Base-by-base conservation (phyloP, 345 rosid species). In the Euphorbia pulcherrima region DNA sequence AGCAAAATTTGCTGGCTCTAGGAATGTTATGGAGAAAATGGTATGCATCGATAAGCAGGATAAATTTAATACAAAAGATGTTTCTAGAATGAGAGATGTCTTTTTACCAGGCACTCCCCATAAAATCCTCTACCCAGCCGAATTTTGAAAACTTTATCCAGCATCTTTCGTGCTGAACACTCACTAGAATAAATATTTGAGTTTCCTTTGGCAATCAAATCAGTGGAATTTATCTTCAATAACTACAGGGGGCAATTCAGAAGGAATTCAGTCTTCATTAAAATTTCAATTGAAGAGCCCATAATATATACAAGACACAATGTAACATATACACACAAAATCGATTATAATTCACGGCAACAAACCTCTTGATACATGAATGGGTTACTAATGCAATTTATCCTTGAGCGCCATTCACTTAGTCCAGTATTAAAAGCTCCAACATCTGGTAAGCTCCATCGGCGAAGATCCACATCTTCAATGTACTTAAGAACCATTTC, bases 41-140 rank as follows among this genome's bases (percentile, higher is more conserved):
- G 29, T 40, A 14, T 58, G 47, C 44, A 20, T 17, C 27, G 11
- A 44, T 4, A 16, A 29, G 29, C 16, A 20, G 40, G 20, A 68
- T 13, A 46, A 2, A 17, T 9, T 14, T 23, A 26, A 4, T 12
- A 18, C 24, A 30, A 53, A 50, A 39, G 7, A 41, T 14, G 33
- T 56, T 9, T 27, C 47, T 0, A 72, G 48, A 62, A 72, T 24
- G 57, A 23, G 44, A 9, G 47, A 67, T 46, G 59, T 67, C 11
- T 28, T 40, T 37, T 77, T 86, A 93, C 96, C 95, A 93, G 77
- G 82, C 96, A 93, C 65, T 90, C 91, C 78, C 97, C 98, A 81
- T 90, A 89, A 67, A 93, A 76, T 77, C 98, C 97, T 85, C 87
- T 79, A 70, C 98, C 97, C 71, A 93, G 64, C 40, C 65, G 78